Conservation (phyloP, 1,139 yeast species). For the Geotrichum candidum region DNA sequence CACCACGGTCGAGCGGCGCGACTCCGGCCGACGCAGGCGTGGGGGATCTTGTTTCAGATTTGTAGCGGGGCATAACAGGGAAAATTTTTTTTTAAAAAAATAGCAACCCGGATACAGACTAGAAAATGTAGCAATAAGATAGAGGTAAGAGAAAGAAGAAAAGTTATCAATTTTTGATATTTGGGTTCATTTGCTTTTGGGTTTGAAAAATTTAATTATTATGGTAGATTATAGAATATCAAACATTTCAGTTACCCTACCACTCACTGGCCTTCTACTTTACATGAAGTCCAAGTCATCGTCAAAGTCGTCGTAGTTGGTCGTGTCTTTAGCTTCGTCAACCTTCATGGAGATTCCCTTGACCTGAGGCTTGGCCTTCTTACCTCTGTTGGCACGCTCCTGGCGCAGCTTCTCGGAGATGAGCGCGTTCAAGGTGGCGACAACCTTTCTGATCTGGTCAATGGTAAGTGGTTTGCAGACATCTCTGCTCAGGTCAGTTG, state of each 20-base stretch:
- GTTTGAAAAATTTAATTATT: background rate
- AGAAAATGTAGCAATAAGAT: background rate
- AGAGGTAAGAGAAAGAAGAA: background rate
- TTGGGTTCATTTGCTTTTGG: background rate
- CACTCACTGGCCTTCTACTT: background rate
- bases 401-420: conserved; percentile 82
- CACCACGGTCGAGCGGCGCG: conserved; percentile 25
- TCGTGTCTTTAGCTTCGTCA: conserved; percentile 64
- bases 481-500: conserved; percentile 82
- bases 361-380: conserved; percentile 82
- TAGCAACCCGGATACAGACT: no score
- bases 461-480: conserved; percentile 71
- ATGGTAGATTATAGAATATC: background rate
- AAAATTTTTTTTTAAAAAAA: background rate
- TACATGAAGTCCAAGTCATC: conserved; percentile 91
- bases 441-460: conserved; percentile 79
- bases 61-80: conserved; percentile 3
- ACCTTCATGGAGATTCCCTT: conserved; percentile 73
- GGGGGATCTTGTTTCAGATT: background rate
- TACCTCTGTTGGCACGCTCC: conserved; percentile 94
- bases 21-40: conserved; percentile 1
- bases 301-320: conserved; percentile 48
- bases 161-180: background rate
- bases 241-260: background rate
- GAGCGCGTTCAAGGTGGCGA: conserved; percentile 75